Conservation (phyloP, 371 early-diverging fungal species). For the Enterospora canceri region DNA sequence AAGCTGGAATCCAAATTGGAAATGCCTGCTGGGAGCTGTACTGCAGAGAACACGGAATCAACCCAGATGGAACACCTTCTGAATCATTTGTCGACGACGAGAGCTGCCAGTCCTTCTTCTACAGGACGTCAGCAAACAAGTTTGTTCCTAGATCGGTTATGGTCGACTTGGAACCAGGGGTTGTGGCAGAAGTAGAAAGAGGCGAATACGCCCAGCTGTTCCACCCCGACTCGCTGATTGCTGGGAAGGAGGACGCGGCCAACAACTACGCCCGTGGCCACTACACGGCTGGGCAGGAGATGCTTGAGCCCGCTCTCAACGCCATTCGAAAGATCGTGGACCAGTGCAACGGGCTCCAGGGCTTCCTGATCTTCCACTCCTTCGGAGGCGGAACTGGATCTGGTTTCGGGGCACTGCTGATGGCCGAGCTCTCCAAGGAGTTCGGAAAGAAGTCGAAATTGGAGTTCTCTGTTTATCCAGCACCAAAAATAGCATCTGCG, state of each 20-base stretch:
- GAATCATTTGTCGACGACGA: conserved; percentile 61
- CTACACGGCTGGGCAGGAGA: conserved; percentile 94
- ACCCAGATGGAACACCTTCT: conserved; percentile 68
- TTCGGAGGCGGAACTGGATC: conserved; percentile 97
- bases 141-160: conserved; percentile 94
- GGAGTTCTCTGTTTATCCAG: conserved; percentile 94
- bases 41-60: conserved; percentile 85
- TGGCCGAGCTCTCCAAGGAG: conserved; percentile 84
- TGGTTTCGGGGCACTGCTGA: conserved; percentile 88
- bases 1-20: conserved; percentile 99
- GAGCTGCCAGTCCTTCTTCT: conserved; percentile 74
- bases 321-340: conserved; percentile 86
- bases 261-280: conserved; percentile 99
- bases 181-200: conserved; percentile 83
- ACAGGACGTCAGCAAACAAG: conserved; percentile 84
- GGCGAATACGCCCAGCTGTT: conserved; percentile 84
- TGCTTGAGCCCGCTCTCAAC: conserved; percentile 82
- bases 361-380: conserved; percentile 74
- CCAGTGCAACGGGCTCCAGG: conserved; percentile 70
- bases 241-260: conserved; percentile 95
- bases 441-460: conserved; percentile 95
- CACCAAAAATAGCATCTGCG: conserved; percentile 86
- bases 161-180: conserved; percentile 89
- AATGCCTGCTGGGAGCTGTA: conserved; percentile 98
- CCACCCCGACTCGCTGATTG: conserved; percentile 93